Evolutionary conservation across 495 filamentous ascomycete species (phyloP).

Genomic region (Neurospora sp.): DNA sequence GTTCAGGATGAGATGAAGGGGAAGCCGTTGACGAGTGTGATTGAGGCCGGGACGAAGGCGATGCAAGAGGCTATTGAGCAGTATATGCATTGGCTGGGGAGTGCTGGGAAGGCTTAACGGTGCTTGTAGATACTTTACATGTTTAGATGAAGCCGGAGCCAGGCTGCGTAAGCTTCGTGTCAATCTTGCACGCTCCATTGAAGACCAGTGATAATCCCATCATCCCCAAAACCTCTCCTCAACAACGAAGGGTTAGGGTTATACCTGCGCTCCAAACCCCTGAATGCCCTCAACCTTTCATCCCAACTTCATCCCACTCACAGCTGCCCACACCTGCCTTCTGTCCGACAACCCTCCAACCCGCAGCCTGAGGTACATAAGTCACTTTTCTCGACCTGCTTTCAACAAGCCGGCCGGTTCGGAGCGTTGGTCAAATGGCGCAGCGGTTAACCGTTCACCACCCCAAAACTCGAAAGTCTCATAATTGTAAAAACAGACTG

Average conservation of each 20-base stretch:
- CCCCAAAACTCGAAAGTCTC: neutral
- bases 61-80: conserved; percentile 71
- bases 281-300: neutral
- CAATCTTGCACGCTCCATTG: neutral
- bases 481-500: neutral
- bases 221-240: neutral
- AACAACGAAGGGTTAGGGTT: neutral
- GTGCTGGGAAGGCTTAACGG: conserved; percentile 48
- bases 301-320: neutral
- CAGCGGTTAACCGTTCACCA: neutral
- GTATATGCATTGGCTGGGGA: conserved; percentile 63
- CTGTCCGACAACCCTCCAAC: neutral
- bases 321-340: neutral
- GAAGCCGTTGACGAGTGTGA: conserved; percentile 57
- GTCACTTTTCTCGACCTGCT: neutral
- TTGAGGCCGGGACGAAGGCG: conserved; percentile 59
- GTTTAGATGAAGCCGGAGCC: neutral
- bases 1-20: conserved; percentile 58
- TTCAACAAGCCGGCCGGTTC: neutral
- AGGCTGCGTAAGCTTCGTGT: neutral
- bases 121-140: neutral
- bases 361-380: neutral
- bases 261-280: neutral
- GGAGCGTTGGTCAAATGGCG: neutral
- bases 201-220: neutral